phyloP scores from a whole-genome alignment of 495 filamentous ascomycete genomes.

The Trichoderma parareesei region DNA sequence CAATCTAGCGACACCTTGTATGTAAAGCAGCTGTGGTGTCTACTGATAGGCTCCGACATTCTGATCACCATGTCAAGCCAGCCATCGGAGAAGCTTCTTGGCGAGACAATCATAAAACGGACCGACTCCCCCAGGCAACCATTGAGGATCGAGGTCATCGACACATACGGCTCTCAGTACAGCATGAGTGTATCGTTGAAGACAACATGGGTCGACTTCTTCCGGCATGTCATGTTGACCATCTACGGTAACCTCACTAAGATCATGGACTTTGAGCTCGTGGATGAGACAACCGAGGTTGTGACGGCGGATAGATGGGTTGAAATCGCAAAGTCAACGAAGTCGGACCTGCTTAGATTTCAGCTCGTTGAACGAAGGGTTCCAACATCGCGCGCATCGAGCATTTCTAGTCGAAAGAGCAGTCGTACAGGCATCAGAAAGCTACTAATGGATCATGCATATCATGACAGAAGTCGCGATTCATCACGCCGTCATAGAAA shows the following conservation, averaged over 20 bases:
- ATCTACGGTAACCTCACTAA: neutral
- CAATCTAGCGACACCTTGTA: neutral
- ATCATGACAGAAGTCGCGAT: neutral
- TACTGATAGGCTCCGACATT: conserved; percentile 7
- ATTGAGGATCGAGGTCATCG: neutral
- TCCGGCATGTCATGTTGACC: neutral
- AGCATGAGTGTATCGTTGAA: conserved; percentile 1
- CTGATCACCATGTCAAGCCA: neutral
- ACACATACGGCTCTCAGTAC: neutral
- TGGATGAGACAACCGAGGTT: neutral
- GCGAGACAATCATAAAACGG: neutral
- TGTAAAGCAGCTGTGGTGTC: conserved; percentile 9
- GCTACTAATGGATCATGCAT: neutral
- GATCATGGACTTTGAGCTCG: neutral
- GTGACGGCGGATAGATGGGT: neutral
- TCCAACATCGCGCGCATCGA: neutral
- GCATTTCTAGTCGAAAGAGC: neutral
- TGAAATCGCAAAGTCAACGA: neutral
- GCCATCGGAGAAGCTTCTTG: neutral
- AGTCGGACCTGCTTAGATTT: neutral
- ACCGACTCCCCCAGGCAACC: neutral
- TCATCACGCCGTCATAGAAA: neutral
- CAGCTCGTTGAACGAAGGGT: neutral
- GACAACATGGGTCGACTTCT: neutral
- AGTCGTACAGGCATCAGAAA: neutral